A percentile compares a stretch with the other conserved stretches of the same genome.
These are phyloP conservation scores for Delphinella strobiligena DNA, from an alignment of 2,329 filamentous ascomycete genomes.

Conservation along the genomic window DNA sequence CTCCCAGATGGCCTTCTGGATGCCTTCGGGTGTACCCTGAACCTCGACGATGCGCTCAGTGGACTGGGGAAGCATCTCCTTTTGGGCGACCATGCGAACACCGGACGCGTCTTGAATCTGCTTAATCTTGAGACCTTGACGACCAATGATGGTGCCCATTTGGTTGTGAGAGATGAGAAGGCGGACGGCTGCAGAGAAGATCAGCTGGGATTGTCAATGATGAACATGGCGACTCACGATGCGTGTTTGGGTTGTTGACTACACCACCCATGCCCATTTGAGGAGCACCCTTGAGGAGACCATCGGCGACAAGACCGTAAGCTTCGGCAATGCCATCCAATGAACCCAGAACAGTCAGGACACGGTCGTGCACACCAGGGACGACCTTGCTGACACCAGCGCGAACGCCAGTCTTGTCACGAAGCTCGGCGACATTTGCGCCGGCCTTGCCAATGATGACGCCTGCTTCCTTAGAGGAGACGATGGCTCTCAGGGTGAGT, in stretches of 20 bases:
- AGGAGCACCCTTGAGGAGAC: slow-evolving; percentile 83
- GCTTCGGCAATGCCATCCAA: slow-evolving; percentile 83
- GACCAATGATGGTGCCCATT: slow-evolving; percentile 98
- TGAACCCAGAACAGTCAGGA: slow-evolving; percentile 85
- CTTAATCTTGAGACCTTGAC: slow-evolving; percentile 96
- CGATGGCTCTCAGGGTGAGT: slow-evolving; percentile 90
- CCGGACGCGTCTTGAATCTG: slow-evolving; percentile 95
- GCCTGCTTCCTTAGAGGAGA: slow-evolving; percentile 96
- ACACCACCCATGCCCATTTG: slow-evolving; percentile 93
- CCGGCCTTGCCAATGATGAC: slow-evolving; percentile 98
- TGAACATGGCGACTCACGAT: slow-evolving; percentile 55
- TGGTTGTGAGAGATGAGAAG: slow-evolving; percentile 98
- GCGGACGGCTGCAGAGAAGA: slow-evolving; percentile 60
- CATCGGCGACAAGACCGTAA: slow-evolving; percentile 85
- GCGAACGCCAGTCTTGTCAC: slow-evolving; percentile 95
- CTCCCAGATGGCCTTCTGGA: slow-evolving; percentile 94
- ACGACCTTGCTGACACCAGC: slow-evolving; percentile 98
- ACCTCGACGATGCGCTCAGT: slow-evolving; percentile 97
- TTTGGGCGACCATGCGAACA: slow-evolving; percentile 98
- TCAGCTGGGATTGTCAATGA: too few species aligned
- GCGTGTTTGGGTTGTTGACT: slow-evolving; percentile 76
- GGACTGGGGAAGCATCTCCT: slow-evolving; percentile 98
- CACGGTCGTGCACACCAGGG: slow-evolving; percentile 90
- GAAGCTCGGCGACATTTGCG: slow-evolving; percentile 94
- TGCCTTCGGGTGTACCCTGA: slow-evolving; percentile 85